Conservation (phyloP, 495 filamentous ascomycete species). For the Penicillium paradoxum region DNA sequence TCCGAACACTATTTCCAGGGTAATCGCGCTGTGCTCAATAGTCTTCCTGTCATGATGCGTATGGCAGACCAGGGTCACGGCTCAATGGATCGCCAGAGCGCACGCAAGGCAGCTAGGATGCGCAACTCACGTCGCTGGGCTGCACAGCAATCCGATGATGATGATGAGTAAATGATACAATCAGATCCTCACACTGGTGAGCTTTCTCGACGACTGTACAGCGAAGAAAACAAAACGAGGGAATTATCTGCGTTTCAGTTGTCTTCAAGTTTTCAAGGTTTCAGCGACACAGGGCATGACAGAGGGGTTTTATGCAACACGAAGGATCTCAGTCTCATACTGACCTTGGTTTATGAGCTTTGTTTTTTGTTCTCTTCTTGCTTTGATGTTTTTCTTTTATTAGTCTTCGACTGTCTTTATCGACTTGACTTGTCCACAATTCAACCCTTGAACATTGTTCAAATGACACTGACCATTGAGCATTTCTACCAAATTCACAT, state of each 20-base stretch:
- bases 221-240: not conserved
- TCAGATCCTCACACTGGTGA: not conserved
- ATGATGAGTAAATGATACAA: constrained; percentile 7
- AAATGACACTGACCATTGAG: too few relatives aligned
- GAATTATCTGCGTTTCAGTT: not conserved
- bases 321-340: not conserved
- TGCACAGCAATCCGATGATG: constrained; percentile 24
- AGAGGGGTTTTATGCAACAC: not conserved
- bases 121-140: constrained; percentile 38
- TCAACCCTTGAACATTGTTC: too few relatives aligned
- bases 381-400: not conserved
- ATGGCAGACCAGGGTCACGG: constrained; percentile 11
- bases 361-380: not conserved
- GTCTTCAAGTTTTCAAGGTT: not conserved
- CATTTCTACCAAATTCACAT: too few relatives aligned
- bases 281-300: not conserved
- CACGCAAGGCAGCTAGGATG: constrained; percentile 31
- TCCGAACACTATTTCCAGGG: constrained; percentile 75
- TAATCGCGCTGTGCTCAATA: constrained; percentile 75
- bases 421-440: too few relatives aligned
- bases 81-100: constrained; percentile 23
- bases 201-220: not conserved
- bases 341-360: not conserved
- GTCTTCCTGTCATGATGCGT: constrained; percentile 55
- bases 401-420: not conserved